phyloP scores from a whole-genome alignment of 2,329 filamentous ascomycete genomes.

The Penicillium sp. region DNA sequence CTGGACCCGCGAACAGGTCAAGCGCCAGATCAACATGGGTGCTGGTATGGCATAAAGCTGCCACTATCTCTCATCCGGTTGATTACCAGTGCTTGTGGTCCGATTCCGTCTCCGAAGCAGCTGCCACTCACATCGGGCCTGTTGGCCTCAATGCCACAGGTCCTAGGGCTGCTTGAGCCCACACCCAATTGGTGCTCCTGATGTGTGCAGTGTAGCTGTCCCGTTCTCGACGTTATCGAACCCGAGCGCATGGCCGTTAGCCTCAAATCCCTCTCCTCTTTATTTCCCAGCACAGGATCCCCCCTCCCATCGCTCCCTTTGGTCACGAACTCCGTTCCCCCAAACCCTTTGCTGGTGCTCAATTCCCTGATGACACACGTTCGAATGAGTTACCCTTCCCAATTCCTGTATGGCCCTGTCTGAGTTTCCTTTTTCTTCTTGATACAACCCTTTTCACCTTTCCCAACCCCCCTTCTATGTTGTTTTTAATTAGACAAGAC shows the following conservation, averaged over 20 bases:
- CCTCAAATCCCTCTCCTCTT: conserved; percentile 1
- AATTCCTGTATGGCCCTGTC: conserved; percentile 13
- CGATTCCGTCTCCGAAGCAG: not conserved
- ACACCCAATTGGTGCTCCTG: not conserved
- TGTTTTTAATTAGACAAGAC: conserved; percentile 42
- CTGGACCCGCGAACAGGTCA: conserved; percentile 97
- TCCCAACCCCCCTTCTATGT: conserved; percentile 22
- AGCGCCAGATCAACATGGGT: conserved; percentile 65
- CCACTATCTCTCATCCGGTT: conserved; percentile 8
- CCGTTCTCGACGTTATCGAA: not conserved
- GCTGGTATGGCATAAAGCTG: conserved; percentile 41
- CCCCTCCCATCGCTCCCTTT: conserved; percentile 7
- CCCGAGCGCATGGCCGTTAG: not conserved
- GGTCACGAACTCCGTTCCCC: conserved; percentile 5
- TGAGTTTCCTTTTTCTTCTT: conserved; percentile 13
- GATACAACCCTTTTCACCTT: conserved; percentile 26
- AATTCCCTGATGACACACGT: conserved; percentile 19
- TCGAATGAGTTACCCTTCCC: conserved; percentile 18
- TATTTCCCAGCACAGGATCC: conserved; percentile 11
- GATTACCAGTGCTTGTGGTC: not conserved
- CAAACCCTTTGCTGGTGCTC: conserved; percentile 15
- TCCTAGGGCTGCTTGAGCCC: not conserved
- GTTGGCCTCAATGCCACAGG: not conserved
- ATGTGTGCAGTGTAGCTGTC: not conserved
- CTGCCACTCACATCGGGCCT: not conserved